phyloP scores from a whole-genome alignment of 2,329 filamentous ascomycete genomes.

The Fusarium compactum region DNA sequence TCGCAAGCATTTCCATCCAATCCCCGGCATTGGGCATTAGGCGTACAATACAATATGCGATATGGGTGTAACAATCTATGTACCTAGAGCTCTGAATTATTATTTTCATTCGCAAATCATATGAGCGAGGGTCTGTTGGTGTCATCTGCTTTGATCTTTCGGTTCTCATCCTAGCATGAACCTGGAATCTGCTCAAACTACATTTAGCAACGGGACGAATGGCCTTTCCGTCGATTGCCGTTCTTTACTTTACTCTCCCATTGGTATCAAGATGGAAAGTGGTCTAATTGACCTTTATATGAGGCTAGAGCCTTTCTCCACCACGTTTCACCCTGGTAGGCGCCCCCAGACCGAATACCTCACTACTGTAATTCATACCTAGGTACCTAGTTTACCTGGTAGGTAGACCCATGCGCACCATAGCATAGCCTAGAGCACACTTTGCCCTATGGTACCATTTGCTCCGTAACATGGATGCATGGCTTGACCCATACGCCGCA shows the following conservation, averaged over 20 bases:
- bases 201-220: neutral
- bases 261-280: constrained; percentile 10
- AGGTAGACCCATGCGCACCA: neutral
- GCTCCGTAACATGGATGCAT: constrained; percentile 24
- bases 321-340: constrained; percentile 30
- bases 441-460: constrained; percentile 23
- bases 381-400: neutral
- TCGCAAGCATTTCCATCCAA: constrained; percentile 42
- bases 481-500: constrained; percentile 26
- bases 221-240: constrained; percentile 2
- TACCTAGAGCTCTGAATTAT: constrained; percentile 6
- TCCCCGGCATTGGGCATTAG: constrained; percentile 26
- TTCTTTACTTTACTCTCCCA: constrained; percentile 11
- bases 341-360: constrained; percentile 34
- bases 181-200: neutral
- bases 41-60: neutral
- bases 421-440: neutral
- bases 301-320: constrained; percentile 35
- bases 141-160: neutral
- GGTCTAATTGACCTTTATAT: constrained; percentile 19
- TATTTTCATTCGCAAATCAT: constrained; percentile 1
- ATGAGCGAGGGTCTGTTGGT: constrained; percentile 11
- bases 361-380: constrained; percentile 1
- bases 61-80: neutral
- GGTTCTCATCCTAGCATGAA: neutral